phyloP scores from a whole-genome alignment of 257 asterid species.

The Solanum ossicruentum region DNA sequence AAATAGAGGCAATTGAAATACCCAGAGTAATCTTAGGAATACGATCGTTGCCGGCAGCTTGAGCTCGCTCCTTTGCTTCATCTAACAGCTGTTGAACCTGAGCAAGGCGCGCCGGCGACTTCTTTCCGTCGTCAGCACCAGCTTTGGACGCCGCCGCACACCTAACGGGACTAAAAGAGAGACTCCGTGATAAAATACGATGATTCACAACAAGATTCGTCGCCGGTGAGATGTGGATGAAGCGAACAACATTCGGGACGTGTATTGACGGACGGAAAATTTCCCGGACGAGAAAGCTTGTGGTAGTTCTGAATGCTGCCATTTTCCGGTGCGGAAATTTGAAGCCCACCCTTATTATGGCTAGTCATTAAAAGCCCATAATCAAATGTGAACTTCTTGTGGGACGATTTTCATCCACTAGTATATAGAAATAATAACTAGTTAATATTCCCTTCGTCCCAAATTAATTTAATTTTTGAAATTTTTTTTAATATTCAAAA shows the following conservation, averaged over 20 bases:
- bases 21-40: conserved; percentile 69
- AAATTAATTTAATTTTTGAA: too few species aligned
- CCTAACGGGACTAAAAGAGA: conserved; percentile 15
- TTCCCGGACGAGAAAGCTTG: conserved; percentile 27
- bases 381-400: background rate
- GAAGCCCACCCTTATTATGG: background rate
- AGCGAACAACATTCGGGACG: conserved; percentile 7
- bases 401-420: background rate
- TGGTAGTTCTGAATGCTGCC: conserved; percentile 34
- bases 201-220: background rate
- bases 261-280: conserved; percentile 25
- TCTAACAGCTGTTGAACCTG: conserved; percentile 65
- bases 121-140: conserved; percentile 30
- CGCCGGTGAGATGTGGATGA: conserved; percentile 7
- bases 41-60: conserved; percentile 55
- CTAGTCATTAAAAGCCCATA: background rate
- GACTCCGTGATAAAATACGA: background rate
- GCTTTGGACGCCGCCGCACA: conserved; percentile 33
- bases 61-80: conserved; percentile 74
- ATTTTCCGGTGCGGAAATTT: conserved; percentile 3
- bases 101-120: conserved; percentile 50
- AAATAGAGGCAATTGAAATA: conserved; percentile 5
- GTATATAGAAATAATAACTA: too few species aligned
- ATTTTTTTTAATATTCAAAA: too few species aligned
- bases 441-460: too few species aligned